Evolutionary conservation across 2,329 filamentous ascomycete species (phyloP).

Genomic region (Bretziella fagacearum): DNA sequence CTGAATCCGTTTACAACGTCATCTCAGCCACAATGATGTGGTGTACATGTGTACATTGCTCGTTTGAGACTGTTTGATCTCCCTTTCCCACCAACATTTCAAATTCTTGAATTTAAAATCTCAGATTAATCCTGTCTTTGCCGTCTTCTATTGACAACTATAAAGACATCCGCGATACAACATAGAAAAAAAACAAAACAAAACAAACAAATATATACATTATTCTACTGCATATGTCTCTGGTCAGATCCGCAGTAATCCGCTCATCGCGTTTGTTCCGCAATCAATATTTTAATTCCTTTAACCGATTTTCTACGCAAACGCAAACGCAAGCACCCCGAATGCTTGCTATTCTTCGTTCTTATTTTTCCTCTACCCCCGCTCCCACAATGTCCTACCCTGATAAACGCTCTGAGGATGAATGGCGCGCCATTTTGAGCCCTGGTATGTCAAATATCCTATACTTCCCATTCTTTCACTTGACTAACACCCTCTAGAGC

Average conservation of each 20-base stretch:
- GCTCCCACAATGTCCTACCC: slow-evolving; percentile 51
- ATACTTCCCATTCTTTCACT: background rate
- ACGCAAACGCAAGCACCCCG: background rate
- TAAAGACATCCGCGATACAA: background rate
- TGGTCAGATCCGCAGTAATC: background rate
- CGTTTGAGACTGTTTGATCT: slow-evolving; percentile 1
- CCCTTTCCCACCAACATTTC: background rate
- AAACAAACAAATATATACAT: background rate
- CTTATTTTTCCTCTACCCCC: slow-evolving; percentile 35
- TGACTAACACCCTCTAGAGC: slow-evolving; percentile 41
- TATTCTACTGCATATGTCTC: background rate
- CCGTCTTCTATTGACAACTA: background rate
- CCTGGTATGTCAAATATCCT: slow-evolving; percentile 22
- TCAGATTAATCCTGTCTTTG: too few relatives aligned
- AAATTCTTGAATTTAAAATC: background rate
- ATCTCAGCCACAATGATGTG: background rate
- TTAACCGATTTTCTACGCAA: too few relatives aligned
- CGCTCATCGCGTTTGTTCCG: background rate
- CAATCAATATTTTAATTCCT: background rate
- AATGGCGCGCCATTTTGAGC: slow-evolving; percentile 78
- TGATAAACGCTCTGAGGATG: slow-evolving; percentile 61
- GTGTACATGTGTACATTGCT: too few relatives aligned
- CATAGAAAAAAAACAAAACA: too few relatives aligned
- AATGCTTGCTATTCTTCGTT: slow-evolving; percentile 61
- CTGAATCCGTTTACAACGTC: slow-evolving; percentile 7